Evolutionary conservation across 2,329 filamentous ascomycete genomes (phyloP), one percentile per base, ranked within the genome.

Genomic region (Byssothecium circinans): DNA sequence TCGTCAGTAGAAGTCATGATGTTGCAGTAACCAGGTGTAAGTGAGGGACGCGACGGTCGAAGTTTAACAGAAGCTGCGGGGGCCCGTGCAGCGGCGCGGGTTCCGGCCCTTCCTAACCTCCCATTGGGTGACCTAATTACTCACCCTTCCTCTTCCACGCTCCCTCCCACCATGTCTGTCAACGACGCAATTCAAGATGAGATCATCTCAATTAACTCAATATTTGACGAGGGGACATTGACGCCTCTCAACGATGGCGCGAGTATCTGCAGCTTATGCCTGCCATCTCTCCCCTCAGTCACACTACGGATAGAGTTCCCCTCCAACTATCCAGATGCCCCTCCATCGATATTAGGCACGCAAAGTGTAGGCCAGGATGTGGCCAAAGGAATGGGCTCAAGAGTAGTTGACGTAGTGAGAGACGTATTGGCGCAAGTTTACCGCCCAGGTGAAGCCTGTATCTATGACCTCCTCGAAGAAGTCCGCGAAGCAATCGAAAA

Each of bases 391-490:
- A 84, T 88, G 52, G 90, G 89, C 2, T 84, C 82, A 41, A 77
- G 83, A 42, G 81, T 90, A 41, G 78, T 91, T n/a, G 80, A 81
- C 2, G 72, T 88, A 2, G 85, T 94, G 47, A 78, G 84, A 23
- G 77, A 84, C 29, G 84, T 86, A 0, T 73, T 96, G 25, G 77
- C 75, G 1, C 75, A 78, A n/a, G 80, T 88, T 4, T 96, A 86
- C 68, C 78, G 81, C 43, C 81, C 84, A 0, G 91, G 90, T 0
- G 80, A 83, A 43, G 90, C 95, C 18, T 96, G 91, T 62, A 75
- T 99, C 2, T 99, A 91, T 62, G 92, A 96, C 66, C 80, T 95
- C n/a, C 80, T 96, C 30, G 91, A 96, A 57, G 81, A 81, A 56
- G 74, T 74, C 0, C 69, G 69, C 25, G 76, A 77, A 50, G 64